A percentile compares a stretch with the other conserved stretches of the same genome.
Evolutionary conservation across 306 rosid genomes (phyloP).

Genomic region (Fragaria iinumae): DNA sequence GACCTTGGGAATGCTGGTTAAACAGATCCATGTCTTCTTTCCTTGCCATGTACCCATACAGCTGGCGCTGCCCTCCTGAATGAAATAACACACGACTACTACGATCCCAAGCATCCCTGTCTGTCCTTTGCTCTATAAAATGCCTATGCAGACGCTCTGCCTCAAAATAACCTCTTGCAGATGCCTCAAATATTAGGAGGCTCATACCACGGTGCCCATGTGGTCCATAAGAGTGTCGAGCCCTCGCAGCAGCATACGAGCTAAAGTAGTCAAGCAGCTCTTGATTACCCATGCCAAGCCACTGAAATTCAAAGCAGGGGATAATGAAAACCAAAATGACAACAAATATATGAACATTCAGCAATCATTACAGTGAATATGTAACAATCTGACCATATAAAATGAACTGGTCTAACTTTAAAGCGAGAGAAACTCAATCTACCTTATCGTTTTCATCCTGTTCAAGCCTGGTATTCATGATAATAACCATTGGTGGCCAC

Average conservation of each 20-base stretch:
- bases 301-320: constrained; percentile 11
- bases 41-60: constrained; percentile 67
- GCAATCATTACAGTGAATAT: not conserved
- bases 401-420: not conserved
- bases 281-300: constrained; percentile 69
- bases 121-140: constrained; percentile 65
- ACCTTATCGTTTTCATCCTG: constrained; percentile 72
- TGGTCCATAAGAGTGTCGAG: constrained; percentile 85
- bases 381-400: not conserved
- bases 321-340: constrained; percentile 11
- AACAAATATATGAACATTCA: constrained; percentile 3
- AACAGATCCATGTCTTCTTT: constrained; percentile 69
- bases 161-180: constrained; percentile 75
- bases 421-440: constrained; percentile 18
- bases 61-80: constrained; percentile 73
- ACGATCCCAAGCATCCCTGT: constrained; percentile 59
- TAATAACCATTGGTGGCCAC: constrained; percentile 88
- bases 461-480: constrained; percentile 75
- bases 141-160: constrained; percentile 81
- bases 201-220: constrained; percentile 92
- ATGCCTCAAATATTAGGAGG: constrained; percentile 73
- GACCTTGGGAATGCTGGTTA: constrained; percentile 76
- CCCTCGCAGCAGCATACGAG: constrained; percentile 52
- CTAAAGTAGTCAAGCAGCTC: constrained; percentile 74
- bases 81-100: constrained; percentile 31